Base-by-base conservation (phyloP, 1,139 yeast genomes). In the Kurtzmaniella quercitrusa region DNA sequence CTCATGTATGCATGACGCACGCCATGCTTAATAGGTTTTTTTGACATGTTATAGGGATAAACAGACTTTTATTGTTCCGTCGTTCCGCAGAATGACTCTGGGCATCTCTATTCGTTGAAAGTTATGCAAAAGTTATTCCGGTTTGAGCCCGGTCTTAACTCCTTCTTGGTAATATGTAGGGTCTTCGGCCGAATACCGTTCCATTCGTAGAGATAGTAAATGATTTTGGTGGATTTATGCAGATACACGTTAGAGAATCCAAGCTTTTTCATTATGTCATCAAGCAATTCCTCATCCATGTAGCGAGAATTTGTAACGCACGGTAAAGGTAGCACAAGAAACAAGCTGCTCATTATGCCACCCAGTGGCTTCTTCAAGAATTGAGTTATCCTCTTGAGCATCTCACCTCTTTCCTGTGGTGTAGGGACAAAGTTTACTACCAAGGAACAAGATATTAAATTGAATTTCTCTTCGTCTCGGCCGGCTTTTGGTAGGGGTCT, bases 351-450 rank as follows among this genome's bases (percentile, higher is more conserved):
- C 40, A 56, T 24, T 8, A 51, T 41, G 1, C 50, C 47, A n/a
- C 15, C n/a, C 1, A 55, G 51, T 1, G 71, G 71, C 1, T 55
- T 52, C 38, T 65, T 66, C 41, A 89, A 65, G 58, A 89, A 91
- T 34, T 69, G 49, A 2, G 80, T 70, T 3, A 89, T 77, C 47
- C 86, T 62, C 27, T 57, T 53, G 49, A 90, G 67, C 97, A 91
- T 90, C 11, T 76, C 78, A 1, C 97, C 97, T 42, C 98, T 65
- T 24, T 69, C 77, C 14, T 56, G 57, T 0, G 91, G 81, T 1
- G 81, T 79, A 0, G 96, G 89, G 0, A 91, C 97, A 62, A 88
- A 91, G 58, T 91, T 91, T 16, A 91, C 70, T 36, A 91, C 98
- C 48, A 91, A 64, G 0, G 96, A 89, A 50, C 96, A 84, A 3